phyloP scores from a whole-genome alignment of 176 grass and related monocot genomes.

The Carex myosuroides region DNA sequence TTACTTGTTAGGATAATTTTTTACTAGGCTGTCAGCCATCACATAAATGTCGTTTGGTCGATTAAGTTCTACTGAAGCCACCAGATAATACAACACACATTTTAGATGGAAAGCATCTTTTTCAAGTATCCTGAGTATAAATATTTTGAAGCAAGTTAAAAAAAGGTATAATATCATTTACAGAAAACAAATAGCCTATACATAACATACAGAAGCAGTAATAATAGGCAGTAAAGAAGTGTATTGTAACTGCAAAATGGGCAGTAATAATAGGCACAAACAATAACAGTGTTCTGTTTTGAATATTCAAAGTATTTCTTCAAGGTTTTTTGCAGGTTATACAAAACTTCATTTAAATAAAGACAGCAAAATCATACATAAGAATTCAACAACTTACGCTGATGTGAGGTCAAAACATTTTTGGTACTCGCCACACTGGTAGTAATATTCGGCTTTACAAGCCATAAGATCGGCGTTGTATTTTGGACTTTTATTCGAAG shows the following conservation, averaged over 20 bases:
- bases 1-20: slow-evolving; percentile 98
- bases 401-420: slow-evolving; percentile 91
- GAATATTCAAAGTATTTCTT: not conserved
- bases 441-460: slow-evolving; percentile 92
- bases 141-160: slow-evolving; percentile 1
- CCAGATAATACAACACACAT: slow-evolving; percentile 84
- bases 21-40: slow-evolving; percentile 81
- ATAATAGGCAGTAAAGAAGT: not conserved
- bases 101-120: slow-evolving; percentile 96
- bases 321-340: not conserved
- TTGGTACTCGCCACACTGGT: slow-evolving; percentile 87
- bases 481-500: slow-evolving; percentile 57
- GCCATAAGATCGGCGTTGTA: slow-evolving; percentile 74
- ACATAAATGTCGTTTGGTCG: slow-evolving; percentile 96
- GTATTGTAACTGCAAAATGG: not conserved
- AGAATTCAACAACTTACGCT: slow-evolving; percentile 47
- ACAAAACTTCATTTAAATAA: slow-evolving; percentile 2
- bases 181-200: not conserved
- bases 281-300: not conserved
- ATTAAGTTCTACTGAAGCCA: slow-evolving; percentile 84
- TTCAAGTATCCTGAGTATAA: slow-evolving; percentile 75
- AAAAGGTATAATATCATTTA: not conserved
- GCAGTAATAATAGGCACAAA: not conserved
- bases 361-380: not conserved
- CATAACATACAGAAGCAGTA: not conserved